phyloP scores from a whole-genome alignment of 768 basidiomycete genomes.

The Mycena chlorophos region DNA sequence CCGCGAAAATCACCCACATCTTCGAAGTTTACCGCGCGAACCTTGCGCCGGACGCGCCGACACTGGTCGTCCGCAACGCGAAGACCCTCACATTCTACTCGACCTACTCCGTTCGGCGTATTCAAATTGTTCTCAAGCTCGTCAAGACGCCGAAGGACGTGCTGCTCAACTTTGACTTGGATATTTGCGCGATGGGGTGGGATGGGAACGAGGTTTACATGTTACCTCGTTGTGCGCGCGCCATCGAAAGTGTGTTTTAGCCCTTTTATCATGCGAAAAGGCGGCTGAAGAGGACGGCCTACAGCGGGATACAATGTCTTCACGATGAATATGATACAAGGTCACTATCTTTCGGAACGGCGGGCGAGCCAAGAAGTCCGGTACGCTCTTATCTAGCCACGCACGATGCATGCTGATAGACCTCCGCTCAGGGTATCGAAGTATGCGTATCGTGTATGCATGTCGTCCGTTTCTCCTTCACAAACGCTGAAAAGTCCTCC shows the following conservation, averaged over 20 bases:
- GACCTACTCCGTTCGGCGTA: conserved; percentile 6
- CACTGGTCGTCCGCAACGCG: conserved; percentile 4
- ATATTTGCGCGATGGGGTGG: conserved; percentile 16
- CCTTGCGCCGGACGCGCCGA: background rate
- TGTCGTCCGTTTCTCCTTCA: background rate
- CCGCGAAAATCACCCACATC: conserved; percentile 4
- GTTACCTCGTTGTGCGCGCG: conserved; percentile 11
- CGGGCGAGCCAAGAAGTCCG: conserved; percentile 7
- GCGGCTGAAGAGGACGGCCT: too few species aligned
- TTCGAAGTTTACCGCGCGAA: conserved; percentile 4
- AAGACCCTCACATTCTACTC: conserved; percentile 16
- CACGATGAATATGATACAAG: conserved; percentile 13
- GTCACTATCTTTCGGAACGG: conserved; percentile 9
- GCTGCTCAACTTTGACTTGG: conserved; percentile 16
- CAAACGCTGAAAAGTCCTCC: background rate
- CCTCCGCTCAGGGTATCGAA: conserved; percentile 4
- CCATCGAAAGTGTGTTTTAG: conserved; percentile 8
- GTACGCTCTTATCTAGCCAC: background rate
- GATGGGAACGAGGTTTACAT: conserved; percentile 11
- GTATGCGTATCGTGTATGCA: conserved; percentile 4
- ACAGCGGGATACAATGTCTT: conserved; percentile 12
- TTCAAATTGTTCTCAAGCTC: conserved; percentile 14
- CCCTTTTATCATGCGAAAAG: background rate
- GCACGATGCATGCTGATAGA: background rate
- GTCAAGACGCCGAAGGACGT: conserved; percentile 8